Evolutionary conservation across 306 rosid species (phyloP).

Genomic region (Delonix regia): DNA sequence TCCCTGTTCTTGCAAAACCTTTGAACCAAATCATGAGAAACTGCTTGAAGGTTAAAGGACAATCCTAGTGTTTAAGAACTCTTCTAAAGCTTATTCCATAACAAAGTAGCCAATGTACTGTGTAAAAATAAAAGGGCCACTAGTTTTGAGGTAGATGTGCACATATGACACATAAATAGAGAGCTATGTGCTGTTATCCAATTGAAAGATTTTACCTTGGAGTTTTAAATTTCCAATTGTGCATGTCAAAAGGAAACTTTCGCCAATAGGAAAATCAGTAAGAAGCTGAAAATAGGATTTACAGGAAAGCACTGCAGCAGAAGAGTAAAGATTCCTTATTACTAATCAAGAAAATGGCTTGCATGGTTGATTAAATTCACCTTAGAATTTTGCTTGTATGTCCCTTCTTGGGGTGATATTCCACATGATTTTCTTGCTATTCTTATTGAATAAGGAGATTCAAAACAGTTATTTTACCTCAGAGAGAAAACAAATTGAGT

Average conservation of each 20-base stretch:
- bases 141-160: no score
- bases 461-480: background rate
- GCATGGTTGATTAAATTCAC: background rate
- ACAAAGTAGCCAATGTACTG: no score
- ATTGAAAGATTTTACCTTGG: no score
- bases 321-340: background rate
- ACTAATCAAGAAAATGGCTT: background rate
- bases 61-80: no score
- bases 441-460: background rate
- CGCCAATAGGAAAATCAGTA: background rate
- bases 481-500: background rate
- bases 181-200: no score
- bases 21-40: no score
- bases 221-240: background rate
- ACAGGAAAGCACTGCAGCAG: background rate
- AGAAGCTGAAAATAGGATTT: background rate
- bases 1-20: no score
- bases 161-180: no score
- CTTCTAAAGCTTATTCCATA: no score
- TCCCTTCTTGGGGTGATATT: background rate
- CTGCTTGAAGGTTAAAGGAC: no score
- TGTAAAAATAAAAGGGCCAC: no score
- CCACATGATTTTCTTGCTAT: background rate
- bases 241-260: background rate
- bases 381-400: background rate